Evolutionary conservation across 768 basidiomycete genomes (phyloP).

Genomic region (Pleurotus eryngii): DNA sequence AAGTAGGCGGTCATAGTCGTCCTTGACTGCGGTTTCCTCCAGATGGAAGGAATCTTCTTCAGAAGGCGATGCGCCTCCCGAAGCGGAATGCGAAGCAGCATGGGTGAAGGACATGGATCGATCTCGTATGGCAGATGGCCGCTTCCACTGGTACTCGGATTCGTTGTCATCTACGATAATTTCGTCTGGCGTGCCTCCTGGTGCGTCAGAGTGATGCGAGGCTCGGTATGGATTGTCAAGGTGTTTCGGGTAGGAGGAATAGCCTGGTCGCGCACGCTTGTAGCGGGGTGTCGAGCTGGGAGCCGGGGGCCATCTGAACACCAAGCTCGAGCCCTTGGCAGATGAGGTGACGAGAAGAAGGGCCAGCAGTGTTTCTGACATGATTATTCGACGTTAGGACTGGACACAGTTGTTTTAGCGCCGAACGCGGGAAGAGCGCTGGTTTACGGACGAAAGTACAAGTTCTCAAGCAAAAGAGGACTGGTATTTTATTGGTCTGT

Average conservation of each 20-base stretch:
- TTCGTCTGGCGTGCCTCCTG: conserved; percentile 22
- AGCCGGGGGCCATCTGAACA: conserved; percentile 82
- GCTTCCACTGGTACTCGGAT: conserved; percentile 63
- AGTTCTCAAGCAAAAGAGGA: too few relatives aligned
- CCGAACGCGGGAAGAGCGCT: too few relatives aligned
- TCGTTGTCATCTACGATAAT: conserved; percentile 36
- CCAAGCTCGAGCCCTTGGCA: conserved; percentile 72
- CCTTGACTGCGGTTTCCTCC: conserved; percentile 29
- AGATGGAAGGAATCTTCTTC: conserved; percentile 37
- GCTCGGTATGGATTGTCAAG: conserved; percentile 76
- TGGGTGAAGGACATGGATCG: conserved; percentile 52
- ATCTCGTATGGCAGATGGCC: conserved; percentile 44
- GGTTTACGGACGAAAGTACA: too few relatives aligned
- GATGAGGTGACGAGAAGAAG: conserved; percentile 83
- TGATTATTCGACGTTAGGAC: conserved; percentile 17
- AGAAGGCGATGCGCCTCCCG: conserved; percentile 50
- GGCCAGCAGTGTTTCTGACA: conserved; percentile 79
- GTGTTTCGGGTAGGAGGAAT: conserved; percentile 41
- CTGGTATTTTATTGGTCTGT: too few relatives aligned
- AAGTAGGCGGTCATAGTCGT: conserved; percentile 69
- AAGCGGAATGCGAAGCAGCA: conserved; percentile 40
- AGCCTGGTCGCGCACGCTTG: conserved; percentile 60
- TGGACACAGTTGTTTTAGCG: too few relatives aligned
- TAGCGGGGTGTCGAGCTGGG: conserved; percentile 66
- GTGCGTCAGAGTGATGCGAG: conserved; percentile 42